These are phyloP conservation scores for Apiospora saccharicola DNA, from an alignment of 2,329 filamentous ascomycete species.

Conservation along the genomic window DNA sequence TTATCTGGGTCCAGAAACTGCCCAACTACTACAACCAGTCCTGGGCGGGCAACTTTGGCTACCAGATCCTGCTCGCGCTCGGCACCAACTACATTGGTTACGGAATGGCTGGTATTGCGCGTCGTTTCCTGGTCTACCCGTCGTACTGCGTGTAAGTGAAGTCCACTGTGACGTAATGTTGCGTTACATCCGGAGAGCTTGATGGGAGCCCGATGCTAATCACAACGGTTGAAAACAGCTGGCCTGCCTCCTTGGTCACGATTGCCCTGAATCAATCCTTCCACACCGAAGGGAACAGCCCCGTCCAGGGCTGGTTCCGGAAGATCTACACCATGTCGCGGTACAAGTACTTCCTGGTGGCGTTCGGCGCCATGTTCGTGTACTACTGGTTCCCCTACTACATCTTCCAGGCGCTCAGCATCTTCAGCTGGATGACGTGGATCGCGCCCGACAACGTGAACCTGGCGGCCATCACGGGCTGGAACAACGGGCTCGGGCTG, in stretches of 20 bases:
- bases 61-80: slow-evolving; percentile 58
- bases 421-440: slow-evolving; percentile 57
- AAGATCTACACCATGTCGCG: slow-evolving; percentile 47
- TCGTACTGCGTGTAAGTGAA: slow-evolving; percentile 50
- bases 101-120: slow-evolving; percentile 56
- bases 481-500: slow-evolving; percentile 52
- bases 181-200: not conserved
- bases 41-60: slow-evolving; percentile 55
- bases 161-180: not conserved
- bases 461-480: slow-evolving; percentile 52
- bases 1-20: slow-evolving; percentile 59
- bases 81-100: slow-evolving; percentile 64
- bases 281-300: slow-evolving; percentile 50
- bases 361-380: slow-evolving; percentile 50
- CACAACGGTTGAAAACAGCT: slow-evolving; percentile 48
- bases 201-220: slow-evolving; percentile 39
- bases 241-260: slow-evolving; percentile 56
- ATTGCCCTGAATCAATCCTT: slow-evolving; percentile 55
- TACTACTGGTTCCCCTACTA: slow-evolving; percentile 64
- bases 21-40: slow-evolving; percentile 59
- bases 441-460: slow-evolving; percentile 54
- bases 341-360: slow-evolving; percentile 54
- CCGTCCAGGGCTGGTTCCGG: slow-evolving; percentile 53
- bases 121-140: slow-evolving; percentile 60
- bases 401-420: slow-evolving; percentile 56